Conservation (phyloP, 352 stramenopile genomes). For the Globisporangium viniferum region DNA sequence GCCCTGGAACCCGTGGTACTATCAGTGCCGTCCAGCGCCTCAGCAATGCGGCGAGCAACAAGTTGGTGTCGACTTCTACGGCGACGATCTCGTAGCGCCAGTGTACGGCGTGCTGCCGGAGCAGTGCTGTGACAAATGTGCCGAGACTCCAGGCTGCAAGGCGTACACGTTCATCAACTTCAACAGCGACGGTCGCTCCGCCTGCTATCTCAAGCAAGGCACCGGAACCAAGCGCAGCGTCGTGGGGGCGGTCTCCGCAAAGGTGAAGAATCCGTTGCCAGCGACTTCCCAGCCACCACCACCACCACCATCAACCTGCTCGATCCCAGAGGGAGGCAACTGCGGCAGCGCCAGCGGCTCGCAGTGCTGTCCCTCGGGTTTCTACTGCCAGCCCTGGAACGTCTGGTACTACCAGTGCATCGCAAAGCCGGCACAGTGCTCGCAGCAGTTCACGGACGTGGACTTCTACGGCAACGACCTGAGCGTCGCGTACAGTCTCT, state of each 20-base stretch:
- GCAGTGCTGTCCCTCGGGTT: conserved; percentile 27
- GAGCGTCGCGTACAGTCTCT: conserved; percentile 28
- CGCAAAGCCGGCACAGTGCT: conserved; percentile 27
- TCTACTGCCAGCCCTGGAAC: conserved; percentile 45
- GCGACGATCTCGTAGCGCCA: conserved; percentile 14
- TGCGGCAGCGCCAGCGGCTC: conserved; percentile 13
- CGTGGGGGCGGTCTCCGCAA: conserved; percentile 6
- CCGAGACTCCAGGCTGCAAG: conserved; percentile 17
- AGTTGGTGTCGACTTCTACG: conserved; percentile 17
- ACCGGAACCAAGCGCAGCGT: neutral
- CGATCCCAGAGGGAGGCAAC: conserved; percentile 17
- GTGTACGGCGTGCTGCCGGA: conserved; percentile 11
- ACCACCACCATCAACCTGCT: conserved; percentile 19
- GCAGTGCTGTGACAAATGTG: conserved; percentile 28
- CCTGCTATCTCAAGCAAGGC: conserved; percentile 17
- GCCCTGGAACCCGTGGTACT: conserved; percentile 9
- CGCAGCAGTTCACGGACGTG: conserved; percentile 34
- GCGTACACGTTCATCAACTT: conserved; percentile 33
- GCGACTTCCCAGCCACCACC: neutral
- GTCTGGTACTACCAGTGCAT: conserved; percentile 38
- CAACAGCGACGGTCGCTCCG: conserved; percentile 5
- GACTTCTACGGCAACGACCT: conserved; percentile 54
- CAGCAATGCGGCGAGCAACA: conserved; percentile 17
- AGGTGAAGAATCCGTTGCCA: conserved; percentile 6
- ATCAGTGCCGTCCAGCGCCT: conserved; percentile 10